phyloP scores from a whole-genome alignment of 306 rosid species.

The Medicago truncatula region DNA sequence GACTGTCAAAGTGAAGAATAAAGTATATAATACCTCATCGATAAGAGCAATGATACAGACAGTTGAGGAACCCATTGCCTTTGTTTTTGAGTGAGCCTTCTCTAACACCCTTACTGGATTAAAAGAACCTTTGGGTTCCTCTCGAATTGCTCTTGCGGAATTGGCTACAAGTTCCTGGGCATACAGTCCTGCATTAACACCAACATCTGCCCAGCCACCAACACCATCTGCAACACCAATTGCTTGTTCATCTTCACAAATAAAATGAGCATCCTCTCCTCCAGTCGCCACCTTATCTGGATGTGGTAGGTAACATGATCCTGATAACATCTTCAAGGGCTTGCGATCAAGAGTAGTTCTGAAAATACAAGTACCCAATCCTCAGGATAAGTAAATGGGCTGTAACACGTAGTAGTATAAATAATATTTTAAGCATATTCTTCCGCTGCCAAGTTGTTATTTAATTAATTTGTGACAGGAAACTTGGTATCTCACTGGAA shows the following conservation, averaged over 20 bases:
- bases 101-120: conserved; percentile 77
- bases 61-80: conserved; percentile 87
- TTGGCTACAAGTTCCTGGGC: conserved; percentile 78
- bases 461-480: conserved; percentile 24
- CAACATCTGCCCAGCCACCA: conserved; percentile 98
- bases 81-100: conserved; percentile 77
- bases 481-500: conserved; percentile 18
- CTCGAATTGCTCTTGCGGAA: conserved; percentile 67
- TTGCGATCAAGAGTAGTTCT: conserved; percentile 55
- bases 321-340: conserved; percentile 71
- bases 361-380: conserved; percentile 40
- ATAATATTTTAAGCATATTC: neutral
- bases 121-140: conserved; percentile 70
- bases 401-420: neutral
- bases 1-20: conserved; percentile 4
- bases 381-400: conserved; percentile 12
- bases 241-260: conserved; percentile 74
- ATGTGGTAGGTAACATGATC: conserved; percentile 90
- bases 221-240: conserved; percentile 96
- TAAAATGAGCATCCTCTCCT: conserved; percentile 95
- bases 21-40: conserved; percentile 57
- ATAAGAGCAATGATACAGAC: conserved; percentile 85
- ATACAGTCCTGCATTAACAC: conserved; percentile 80
- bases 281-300: conserved; percentile 89
- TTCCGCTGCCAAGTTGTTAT: conserved; percentile 17